Percentiles rank a stretch among this genome's conserved stretches.
Conservation (phyloP, 2,329 filamentous ascomycete genomes). For the Alternaria rosae region DNA sequence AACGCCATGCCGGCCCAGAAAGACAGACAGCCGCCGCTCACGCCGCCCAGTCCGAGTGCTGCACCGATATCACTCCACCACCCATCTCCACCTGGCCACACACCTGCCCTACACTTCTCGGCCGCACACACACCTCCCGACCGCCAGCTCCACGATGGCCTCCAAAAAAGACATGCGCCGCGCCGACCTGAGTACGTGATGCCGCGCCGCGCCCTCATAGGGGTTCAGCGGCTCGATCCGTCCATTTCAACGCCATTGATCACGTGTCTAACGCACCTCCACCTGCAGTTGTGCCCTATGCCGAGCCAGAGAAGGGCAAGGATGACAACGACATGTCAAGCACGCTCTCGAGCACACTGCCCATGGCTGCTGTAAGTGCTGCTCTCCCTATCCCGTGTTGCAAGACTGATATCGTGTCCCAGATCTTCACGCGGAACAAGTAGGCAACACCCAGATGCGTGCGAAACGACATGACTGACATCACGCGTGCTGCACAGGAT, state of each 20-base stretch:
- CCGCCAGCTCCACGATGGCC: conserved; percentile 60
- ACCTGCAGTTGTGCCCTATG: conserved; percentile 81
- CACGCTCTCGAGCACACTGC: conserved; percentile 78
- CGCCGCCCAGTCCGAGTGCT: conserved; percentile 1
- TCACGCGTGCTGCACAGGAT: conserved; percentile 55
- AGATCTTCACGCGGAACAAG: conserved; percentile 92
- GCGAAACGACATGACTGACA: conserved; percentile 25
- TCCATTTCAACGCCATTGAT: conserved; percentile 10
- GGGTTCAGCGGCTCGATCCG: conserved; percentile 2
- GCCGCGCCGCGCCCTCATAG: conserved; percentile 3
- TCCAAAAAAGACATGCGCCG: conserved; percentile 79
- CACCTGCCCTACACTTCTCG: conserved; percentile 13
- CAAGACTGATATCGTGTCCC: conserved; percentile 38
- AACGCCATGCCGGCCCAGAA: conserved; percentile 2
- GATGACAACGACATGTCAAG: conserved; percentile 73
- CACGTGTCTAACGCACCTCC: conserved; percentile 38
- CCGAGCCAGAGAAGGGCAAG: conserved; percentile 73
- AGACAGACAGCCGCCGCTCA: conserved; percentile 5
- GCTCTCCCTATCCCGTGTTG: conserved; percentile 19
- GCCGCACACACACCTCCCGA: conserved; percentile 24
- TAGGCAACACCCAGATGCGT: conserved; percentile 51
- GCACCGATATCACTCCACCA: conserved; percentile 24
- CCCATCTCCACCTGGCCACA: conserved; percentile 14
- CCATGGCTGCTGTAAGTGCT: conserved; percentile 81
- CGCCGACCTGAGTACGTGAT: conserved; percentile 71